Base-by-base conservation (phyloP, 108 stramenopile genomes). In the Pseudonitzschia pungens region DNA sequence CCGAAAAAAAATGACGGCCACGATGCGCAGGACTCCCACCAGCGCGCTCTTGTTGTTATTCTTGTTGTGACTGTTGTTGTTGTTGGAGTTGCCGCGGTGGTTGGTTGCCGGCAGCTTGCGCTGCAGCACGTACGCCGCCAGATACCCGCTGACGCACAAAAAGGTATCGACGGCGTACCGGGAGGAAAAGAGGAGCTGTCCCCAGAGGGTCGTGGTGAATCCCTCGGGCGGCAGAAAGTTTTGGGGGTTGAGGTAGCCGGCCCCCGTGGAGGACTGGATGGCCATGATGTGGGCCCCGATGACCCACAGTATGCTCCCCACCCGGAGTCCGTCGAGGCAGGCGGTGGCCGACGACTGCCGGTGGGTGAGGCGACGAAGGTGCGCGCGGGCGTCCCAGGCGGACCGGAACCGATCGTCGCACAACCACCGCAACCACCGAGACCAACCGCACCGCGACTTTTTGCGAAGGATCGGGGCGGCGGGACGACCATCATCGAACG, bases 91-190 rank as follows among this genome's bases (percentile, higher is more conserved):
- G n/a, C n/a, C n/a, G n/a, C n/a, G n/a, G n/a, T n/a, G n/a, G 26
- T 22, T 22, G 18, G 62, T 9, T 24, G 62, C 26, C 31, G 20
- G 18, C 32, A 79, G 69, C 65, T 83, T 81, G 22, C 51, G 40
- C 41, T 80, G 44, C 12, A 87, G 50, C 8, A 79, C 73, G 42
- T 69, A 66, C 6, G 84, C 77, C 12, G 81, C 77, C 8, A 87
- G 69, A 52, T 80, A 87, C n/a, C 86, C 86, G 54, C 76, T 75
- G 1, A 87, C 77, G 62, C 75, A 77, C 26, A 87, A 52, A 41
- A 87, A 87, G 0, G 86, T 84, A 44, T 87, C 86, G 41, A 87
- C 83, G 18, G 86, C 86, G 75, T 76, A 82, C 22, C 86, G 45
- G 10, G 80, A 74, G 24, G 76, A 68, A 60, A 87, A 81, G 18